These are phyloP conservation scores for Pichia sp. DNA, from an alignment of 1,139 yeast genomes.

Conservation along the genomic window DNA sequence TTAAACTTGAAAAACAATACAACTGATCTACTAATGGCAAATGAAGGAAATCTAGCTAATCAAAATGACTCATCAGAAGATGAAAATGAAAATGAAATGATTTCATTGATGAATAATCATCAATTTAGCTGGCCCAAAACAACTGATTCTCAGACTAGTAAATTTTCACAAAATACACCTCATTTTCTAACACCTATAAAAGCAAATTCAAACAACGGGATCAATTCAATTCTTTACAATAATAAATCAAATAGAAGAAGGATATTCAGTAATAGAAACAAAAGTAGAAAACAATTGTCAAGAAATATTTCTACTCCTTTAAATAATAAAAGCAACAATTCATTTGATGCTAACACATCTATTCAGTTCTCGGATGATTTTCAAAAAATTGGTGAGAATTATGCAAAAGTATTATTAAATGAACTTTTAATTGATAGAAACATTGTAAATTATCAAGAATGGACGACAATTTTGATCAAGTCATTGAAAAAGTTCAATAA, in stretches of 20 bases:
- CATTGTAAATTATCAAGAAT: conserved; percentile 48
- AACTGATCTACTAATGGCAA: neutral
- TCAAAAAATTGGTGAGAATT: conserved; percentile 32
- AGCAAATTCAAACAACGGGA: neutral
- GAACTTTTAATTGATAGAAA: conserved; percentile 71
- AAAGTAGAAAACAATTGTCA: conserved; percentile 5
- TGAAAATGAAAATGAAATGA: conserved; percentile 29
- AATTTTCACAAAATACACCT: neutral
- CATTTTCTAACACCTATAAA: conserved; percentile 5
- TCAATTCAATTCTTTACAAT: conserved; percentile 1
- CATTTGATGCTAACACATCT: conserved; percentile 19
- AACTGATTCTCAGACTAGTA: conserved; percentile 1
- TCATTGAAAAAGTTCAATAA: conserved; percentile 40
- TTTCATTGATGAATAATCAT: conserved; percentile 24
- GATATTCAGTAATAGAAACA: conserved; percentile 11
- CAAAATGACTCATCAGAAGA: conserved; percentile 9
- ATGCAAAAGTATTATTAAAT: conserved; percentile 39
- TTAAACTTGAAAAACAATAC: neutral
- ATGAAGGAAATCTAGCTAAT: neutral
- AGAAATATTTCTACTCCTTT: conserved; percentile 7
- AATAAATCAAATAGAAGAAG: conserved; percentile 10
- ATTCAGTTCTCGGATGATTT: conserved; percentile 29
- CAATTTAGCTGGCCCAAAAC: conserved; percentile 24
- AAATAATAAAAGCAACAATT: conserved; percentile 22
- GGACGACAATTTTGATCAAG: conserved; percentile 45